Conservation (phyloP, 495 filamentous ascomycete species). For the Xylaria sp. region DNA sequence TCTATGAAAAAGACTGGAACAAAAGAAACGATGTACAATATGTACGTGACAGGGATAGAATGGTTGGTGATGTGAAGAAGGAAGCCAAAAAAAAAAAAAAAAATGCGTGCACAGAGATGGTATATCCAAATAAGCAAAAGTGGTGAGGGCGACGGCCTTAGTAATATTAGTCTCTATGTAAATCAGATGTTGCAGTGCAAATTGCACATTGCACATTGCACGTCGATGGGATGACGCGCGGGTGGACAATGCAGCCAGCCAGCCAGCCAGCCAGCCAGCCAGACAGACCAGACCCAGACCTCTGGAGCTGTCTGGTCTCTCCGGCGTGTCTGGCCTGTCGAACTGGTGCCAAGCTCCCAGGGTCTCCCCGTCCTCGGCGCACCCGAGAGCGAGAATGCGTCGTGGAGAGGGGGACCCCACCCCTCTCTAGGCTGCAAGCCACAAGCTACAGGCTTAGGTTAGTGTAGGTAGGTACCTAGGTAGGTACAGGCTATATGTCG, state of each 20-base stretch:
- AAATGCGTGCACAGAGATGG: neutral
- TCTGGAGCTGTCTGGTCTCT: neutral
- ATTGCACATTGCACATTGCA: neutral
- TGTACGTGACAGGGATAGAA: neutral
- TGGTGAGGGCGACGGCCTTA: neutral
- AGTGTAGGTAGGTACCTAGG: no score
- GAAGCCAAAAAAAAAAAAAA: neutral
- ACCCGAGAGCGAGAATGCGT: no score
- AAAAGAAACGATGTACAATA: conserved; percentile 13
- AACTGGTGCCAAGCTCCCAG: neutral
- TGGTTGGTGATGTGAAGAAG: neutral
- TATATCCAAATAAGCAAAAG: neutral
- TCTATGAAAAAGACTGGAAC: neutral
- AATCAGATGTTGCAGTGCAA: conserved; percentile 8
- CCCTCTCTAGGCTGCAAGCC: no score
- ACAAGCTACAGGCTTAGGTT: no score
- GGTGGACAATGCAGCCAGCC: conserved; percentile 9
- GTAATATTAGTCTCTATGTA: neutral
- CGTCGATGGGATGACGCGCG: neutral
- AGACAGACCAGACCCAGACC: no score
- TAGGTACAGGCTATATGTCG: no score
- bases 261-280: no score
- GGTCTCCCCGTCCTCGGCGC: conserved; percentile 13
- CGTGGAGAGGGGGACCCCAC: neutral
- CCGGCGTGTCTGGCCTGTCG: no score